Evolutionary conservation across 805 yeast species (phyloP), one percentile per base, ranked within the genome.

Genomic region (Kurtzmaniella fragi): DNA sequence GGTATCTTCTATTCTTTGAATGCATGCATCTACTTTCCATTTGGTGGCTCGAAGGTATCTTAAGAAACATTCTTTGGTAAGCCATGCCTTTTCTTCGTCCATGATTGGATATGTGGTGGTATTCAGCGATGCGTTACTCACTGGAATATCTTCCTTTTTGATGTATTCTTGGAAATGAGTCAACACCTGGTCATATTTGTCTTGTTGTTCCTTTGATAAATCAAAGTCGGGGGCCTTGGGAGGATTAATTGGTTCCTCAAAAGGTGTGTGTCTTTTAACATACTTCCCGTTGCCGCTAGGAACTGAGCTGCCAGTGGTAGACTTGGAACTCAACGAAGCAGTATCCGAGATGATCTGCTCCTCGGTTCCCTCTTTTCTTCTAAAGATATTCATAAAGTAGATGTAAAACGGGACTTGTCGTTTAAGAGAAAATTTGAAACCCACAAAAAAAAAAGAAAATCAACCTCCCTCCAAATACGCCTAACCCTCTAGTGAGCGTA

Each of bases 21-120:
- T 67, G 3, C 80, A 67, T 6, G 59, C 56, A 8, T 64, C 62
- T 0, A 50, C 50, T 41, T 71, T 61, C 78, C 80, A 75, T 44
- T 74, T 75, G 31, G 73, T 61, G 7, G 80, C 80, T 31, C 77
- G 57, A 34, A 76, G 58, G 44, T 73, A 76, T 41, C 81, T 55
- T 37, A 73, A 49, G 27, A 76, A 62, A 47, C 82, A 75, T 49
- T 76, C 82, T 47, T 71, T 65, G 4, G 79, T 70, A 38, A 76
- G 53, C 73, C 73, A 69, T 5, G 72, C 69, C 38, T 48, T 50
- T 42, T 69, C 74, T 31, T 52, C 62, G 12, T 50, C 59, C 8
- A 42, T 41, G 16, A 67, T 34, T 2, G 63, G 57, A 38, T 57
- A 57, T 17, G 38, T 49, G 3, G 54, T 42, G 9, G 63, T 57